Conservation (phyloP, 495 filamentous ascomycete species). For the Bacidia gigantensis region DNA sequence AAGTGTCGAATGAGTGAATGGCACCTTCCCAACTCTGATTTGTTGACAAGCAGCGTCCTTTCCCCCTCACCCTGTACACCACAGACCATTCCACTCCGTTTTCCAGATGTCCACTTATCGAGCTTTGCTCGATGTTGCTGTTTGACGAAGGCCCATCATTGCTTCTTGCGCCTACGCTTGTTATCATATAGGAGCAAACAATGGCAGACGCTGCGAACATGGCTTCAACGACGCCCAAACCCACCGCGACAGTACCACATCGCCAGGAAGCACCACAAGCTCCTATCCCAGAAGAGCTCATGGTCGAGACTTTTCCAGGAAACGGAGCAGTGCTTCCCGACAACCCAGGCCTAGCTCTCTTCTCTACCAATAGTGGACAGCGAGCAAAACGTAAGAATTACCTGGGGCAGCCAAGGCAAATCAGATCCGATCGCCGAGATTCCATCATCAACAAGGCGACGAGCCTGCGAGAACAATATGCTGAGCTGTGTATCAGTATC, state of each 20-base stretch:
- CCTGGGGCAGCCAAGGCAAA: constrained; percentile 17
- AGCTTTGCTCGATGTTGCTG: neutral
- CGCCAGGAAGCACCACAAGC: no score
- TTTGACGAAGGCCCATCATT: constrained; percentile 1
- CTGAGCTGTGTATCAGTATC: constrained; percentile 21
- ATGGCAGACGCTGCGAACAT: constrained; percentile 21
- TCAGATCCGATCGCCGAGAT: constrained; percentile 19
- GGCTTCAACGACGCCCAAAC: neutral
- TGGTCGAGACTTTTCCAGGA: neutral
- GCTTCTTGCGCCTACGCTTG: constrained; percentile 4
- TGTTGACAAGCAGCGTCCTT: neutral
- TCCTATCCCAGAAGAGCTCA: neutral
- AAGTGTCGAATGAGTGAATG: neutral
- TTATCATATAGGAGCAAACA: constrained; percentile 23
- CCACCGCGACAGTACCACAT: no score
- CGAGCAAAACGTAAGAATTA: constrained; percentile 11
- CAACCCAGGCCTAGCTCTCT: constrained; percentile 14
- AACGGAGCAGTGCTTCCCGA: neutral
- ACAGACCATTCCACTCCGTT: neutral
- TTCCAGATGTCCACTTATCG: neutral
- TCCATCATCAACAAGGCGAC: constrained; percentile 19
- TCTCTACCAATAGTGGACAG: constrained; percentile 21
- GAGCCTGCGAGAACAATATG: constrained; percentile 19
- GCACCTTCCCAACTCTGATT: neutral
- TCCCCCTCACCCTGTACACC: neutral